phyloP scores from a whole-genome alignment of 257 asterid species.

The Nicotiana undulata region DNA sequence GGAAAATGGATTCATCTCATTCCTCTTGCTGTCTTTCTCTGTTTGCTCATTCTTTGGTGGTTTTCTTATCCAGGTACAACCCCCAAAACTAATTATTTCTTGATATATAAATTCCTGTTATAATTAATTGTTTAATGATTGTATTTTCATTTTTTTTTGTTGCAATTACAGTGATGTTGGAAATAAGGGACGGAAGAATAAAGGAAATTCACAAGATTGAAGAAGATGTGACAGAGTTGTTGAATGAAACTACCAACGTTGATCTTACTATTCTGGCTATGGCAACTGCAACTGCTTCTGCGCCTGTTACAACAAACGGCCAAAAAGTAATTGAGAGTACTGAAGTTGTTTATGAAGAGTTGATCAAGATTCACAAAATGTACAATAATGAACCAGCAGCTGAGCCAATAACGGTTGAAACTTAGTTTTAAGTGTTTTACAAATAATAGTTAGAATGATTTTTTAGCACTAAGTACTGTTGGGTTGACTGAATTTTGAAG shows the following conservation, averaged over 20 bases:
- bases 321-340: background rate
- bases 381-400: background rate
- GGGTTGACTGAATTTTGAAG: background rate
- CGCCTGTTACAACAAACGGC: background rate
- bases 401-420: background rate
- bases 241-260: background rate
- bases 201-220: background rate
- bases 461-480: no score
- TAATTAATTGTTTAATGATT: background rate
- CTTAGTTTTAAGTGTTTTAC: background rate
- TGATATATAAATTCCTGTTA: no score
- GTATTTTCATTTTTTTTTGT: background rate
- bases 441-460: background rate
- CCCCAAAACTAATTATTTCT: background rate
- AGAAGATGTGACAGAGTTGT: background rate
- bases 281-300: background rate
- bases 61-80: slow-evolving; percentile 33
- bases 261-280: background rate
- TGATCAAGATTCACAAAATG: no score
- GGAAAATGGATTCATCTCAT: slow-evolving; percentile 31
- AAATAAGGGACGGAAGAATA: background rate
- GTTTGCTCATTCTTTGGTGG: slow-evolving; percentile 54
- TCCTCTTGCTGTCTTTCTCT: slow-evolving; percentile 32
- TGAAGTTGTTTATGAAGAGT: background rate
- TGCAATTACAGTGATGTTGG: background rate